Conservation (phyloP, 2,329 filamentous ascomycete genomes). For the Pestalotiopsis sp. region DNA sequence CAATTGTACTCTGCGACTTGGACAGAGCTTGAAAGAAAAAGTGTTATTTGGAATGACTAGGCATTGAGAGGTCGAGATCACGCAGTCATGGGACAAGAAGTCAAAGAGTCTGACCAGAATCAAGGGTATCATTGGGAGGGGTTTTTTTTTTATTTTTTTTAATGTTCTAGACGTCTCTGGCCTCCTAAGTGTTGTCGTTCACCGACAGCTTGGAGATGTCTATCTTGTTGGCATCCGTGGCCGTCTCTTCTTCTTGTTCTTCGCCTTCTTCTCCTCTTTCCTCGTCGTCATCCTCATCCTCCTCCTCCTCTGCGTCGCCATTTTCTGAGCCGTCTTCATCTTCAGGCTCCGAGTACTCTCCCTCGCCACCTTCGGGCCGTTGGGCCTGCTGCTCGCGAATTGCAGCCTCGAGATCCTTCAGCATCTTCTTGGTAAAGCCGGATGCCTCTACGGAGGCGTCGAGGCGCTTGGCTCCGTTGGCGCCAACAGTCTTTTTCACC, state of each 20-base stretch:
- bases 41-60: not conserved
- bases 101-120: not conserved
- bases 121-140: conserved; percentile 14
- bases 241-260: conserved; percentile 25
- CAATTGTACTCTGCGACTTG: no score
- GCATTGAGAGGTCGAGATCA: not conserved
- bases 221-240: conserved; percentile 15
- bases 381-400: conserved; percentile 73
- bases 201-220: conserved; percentile 25
- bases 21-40: no score
- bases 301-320: conserved; percentile 30
- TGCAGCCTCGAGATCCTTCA: conserved; percentile 88
- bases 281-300: conserved; percentile 30
- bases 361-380: conserved; percentile 38
- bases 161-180: not conserved
- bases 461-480: conserved; percentile 66
- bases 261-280: conserved; percentile 31
- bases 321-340: conserved; percentile 36
- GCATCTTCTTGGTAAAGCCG: conserved; percentile 95
- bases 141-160: not conserved
- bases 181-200: conserved; percentile 19
- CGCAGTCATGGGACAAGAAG: not conserved
- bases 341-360: conserved; percentile 37
- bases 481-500: conserved; percentile 71
- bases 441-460: conserved; percentile 90